Base-by-base conservation (phyloP, 1,139 yeast species). In the Insectozyma bohioensis region DNA sequence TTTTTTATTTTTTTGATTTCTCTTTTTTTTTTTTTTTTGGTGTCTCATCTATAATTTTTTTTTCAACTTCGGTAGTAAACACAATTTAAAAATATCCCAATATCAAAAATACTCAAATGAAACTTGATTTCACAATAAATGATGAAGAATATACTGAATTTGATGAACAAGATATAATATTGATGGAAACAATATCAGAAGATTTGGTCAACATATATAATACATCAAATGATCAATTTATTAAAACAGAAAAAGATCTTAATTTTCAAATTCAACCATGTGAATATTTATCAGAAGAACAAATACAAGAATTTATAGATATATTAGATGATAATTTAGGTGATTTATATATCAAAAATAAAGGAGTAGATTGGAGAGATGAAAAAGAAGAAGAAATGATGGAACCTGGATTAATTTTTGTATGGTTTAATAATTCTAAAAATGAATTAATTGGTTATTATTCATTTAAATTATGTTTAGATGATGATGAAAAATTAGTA, bases 321-420 rank as follows among this genome's bases (percentile, higher is more conserved):
- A 41, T 67, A 6, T 40, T 67, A 10, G 61, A 56, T 13, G 45
- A 44, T 7, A 66, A 64, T 34, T 42, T 70, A 30, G 64, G 63
- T n/a, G 29, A 36, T 1, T 45, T 55, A 28, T 68, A 69, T 44
- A 22, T 31, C 2, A 39, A 37, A 10, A 46, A 51, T 15, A 46
- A 58, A 10, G 80, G 80, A 0, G 41, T 42, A 22, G 48, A 61
- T 12, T 78, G 84, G 84, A 49, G 54, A 29, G 40, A 39, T 2
- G 59, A 53, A 6, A 78, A 78, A 46, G 40, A 49, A 11, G 53
- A 43, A 9, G 84, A 78, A 50, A 65, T 77, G 71, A 37, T 46
- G 12, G 73, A 70, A 33, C 49, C 58, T 0, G 76, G 73, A 0
- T 52, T 78, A 45, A 54, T 62, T 3, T 74, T 66, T 41, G 49